phyloP scores from a whole-genome alignment of 345 rosid genomes.

The Gossypium mustelinum region DNA sequence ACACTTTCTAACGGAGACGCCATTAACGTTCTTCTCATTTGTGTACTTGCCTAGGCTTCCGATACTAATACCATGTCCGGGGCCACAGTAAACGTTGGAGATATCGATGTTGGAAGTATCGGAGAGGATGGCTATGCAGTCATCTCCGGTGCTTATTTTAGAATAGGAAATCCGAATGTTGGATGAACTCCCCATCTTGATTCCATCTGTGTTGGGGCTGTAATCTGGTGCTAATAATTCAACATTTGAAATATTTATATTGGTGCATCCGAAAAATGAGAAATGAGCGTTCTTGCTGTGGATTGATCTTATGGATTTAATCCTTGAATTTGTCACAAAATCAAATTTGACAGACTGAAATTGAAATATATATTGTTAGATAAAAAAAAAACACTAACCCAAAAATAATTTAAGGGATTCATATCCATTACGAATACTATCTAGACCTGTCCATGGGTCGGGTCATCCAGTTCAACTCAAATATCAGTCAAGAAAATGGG shows the following conservation, averaged over 20 bases:
- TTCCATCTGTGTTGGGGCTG: constrained; percentile 49
- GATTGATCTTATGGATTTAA: constrained; percentile 14
- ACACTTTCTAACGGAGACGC: constrained; percentile 16
- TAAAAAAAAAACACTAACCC: too few species aligned
- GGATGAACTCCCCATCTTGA: constrained; percentile 33
- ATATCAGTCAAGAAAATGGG: rapidly evolving
- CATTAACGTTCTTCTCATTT: constrained; percentile 28
- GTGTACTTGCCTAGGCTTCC: constrained; percentile 40
- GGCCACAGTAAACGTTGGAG: constrained; percentile 36
- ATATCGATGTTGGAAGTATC: constrained; percentile 33
- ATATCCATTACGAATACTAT: neutral
- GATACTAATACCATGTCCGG: constrained; percentile 49
- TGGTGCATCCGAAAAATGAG: constrained; percentile 15
- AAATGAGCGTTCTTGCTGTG: constrained; percentile 26
- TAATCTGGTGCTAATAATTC: constrained; percentile 27
- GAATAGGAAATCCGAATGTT: neutral
- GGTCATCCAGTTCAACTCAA: rapidly evolving
- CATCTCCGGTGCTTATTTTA: constrained; percentile 33
- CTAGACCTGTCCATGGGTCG: rapidly evolving
- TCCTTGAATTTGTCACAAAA: constrained; percentile 20
- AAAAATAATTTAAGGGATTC: neutral
- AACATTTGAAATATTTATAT: constrained; percentile 14
- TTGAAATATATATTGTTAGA: neutral
- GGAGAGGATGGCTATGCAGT: constrained; percentile 41
- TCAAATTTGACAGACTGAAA: constrained; percentile 17